These are phyloP conservation scores for Globisporangium canariense DNA, from an alignment of 352 stramenopile species.

Conservation along the genomic window DNA sequence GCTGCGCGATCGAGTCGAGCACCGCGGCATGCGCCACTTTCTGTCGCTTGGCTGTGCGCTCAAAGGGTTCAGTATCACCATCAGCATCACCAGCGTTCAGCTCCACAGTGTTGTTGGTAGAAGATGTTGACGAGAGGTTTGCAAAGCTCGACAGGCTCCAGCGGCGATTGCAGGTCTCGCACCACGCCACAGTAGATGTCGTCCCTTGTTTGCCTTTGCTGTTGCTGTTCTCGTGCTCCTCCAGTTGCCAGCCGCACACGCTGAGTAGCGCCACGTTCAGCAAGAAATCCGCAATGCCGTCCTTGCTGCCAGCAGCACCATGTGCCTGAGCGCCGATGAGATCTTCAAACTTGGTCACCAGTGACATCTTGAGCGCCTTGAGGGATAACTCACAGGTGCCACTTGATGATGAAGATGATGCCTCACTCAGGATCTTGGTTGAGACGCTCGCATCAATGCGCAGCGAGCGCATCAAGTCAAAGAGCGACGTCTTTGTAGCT, in stretches of 20 bases:
- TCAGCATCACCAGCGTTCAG: not conserved
- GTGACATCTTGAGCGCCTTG: slow-evolving; percentile 6
- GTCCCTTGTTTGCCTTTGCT: slow-evolving; percentile 3
- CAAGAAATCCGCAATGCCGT: slow-evolving; percentile 16
- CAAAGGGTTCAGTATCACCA: slow-evolving; percentile 5
- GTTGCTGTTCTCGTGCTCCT: slow-evolving; percentile 2
- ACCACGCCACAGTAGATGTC: slow-evolving; percentile 21
- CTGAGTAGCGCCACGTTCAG: slow-evolving; percentile 32
- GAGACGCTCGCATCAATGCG: not conserved
- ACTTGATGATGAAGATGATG: not conserved
- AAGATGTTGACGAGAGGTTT: not conserved
- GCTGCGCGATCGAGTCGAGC: slow-evolving; percentile 26
- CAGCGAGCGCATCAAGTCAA: not conserved
- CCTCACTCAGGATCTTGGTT: not conserved
- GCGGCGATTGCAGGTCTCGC: slow-evolving; percentile 44
- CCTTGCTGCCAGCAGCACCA: not conserved
- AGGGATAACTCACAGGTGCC: not conserved
- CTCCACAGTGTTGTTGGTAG: not conserved
- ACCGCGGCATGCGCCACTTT: slow-evolving; percentile 10
- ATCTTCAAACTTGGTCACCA: slow-evolving; percentile 8
- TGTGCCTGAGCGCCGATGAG: not conserved
- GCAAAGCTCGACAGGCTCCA: slow-evolving; percentile 19
- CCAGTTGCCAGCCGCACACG: slow-evolving; percentile 39
- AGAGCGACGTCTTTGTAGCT: not conserved
- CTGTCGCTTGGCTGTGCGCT: slow-evolving; percentile 31